Conservation (phyloP, 1,284 basidiomycete species). For the Athelia psychrophila region DNA sequence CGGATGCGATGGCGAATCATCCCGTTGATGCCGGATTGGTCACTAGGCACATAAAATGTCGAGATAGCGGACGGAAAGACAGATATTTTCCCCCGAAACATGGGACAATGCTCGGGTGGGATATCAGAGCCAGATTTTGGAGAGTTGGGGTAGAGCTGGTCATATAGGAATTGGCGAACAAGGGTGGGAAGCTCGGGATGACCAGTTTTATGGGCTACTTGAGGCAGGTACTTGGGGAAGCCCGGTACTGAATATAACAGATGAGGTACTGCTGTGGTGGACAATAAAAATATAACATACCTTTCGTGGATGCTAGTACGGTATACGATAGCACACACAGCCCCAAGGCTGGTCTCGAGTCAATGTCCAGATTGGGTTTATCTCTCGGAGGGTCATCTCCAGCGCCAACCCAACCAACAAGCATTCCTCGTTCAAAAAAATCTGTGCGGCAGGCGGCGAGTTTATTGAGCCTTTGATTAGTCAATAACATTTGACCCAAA, state of each 20-base stretch:
- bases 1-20: slow-evolving; percentile 18
- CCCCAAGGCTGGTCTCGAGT: too few species aligned
- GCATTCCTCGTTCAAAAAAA: too few species aligned
- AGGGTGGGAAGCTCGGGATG: neutral
- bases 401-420: too few species aligned
- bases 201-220: neutral
- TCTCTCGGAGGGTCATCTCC: too few species aligned
- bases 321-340: neutral
- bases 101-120: neutral
- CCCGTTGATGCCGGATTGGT: slow-evolving; percentile 16
- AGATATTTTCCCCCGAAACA: neutral
- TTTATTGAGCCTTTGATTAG: too few species aligned
- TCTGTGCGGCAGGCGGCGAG: too few species aligned
- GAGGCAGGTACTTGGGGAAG: neutral
- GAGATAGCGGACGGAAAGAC: slow-evolving; percentile 18
- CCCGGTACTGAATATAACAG: neutral
- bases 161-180: neutral
- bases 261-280: neutral
- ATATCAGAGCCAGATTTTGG: slow-evolving; percentile 8
- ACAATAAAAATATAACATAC: neutral
- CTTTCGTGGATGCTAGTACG: neutral
- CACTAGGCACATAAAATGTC: slow-evolving; percentile 25
- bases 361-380: too few species aligned
- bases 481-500: too few species aligned
- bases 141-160: neutral